phyloP scores from a whole-genome alignment of 2,329 filamentous ascomycete genomes.

The Talaromyces sp. region DNA sequence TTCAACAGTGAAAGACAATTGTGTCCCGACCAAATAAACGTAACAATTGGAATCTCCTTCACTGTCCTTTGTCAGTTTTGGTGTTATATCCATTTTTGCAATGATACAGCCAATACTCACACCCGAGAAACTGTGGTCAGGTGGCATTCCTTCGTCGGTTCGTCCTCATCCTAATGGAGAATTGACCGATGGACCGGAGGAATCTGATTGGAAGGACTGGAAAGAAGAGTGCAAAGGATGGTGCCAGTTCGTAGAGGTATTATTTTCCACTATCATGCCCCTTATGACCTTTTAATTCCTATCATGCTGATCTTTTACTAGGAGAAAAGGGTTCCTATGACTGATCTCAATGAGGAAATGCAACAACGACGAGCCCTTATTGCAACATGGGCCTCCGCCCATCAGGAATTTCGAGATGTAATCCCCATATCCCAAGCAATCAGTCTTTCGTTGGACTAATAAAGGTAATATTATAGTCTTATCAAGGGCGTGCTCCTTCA shows the following conservation, averaged over 20 bases:
- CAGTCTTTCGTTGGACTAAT: too few species aligned
- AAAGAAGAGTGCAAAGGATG: not conserved
- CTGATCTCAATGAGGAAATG: not conserved
- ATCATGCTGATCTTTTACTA: not conserved
- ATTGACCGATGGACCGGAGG: not conserved
- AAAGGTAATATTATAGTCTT: not conserved
- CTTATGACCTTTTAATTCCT: too few species aligned
- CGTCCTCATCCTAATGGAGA: not conserved
- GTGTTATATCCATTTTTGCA: too few species aligned
- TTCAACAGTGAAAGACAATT: too few species aligned
- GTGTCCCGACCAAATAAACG: too few species aligned
- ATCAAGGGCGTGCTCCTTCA: not conserved
- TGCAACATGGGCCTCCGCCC: not conserved
- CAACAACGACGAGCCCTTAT: not conserved
- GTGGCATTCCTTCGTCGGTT: not conserved
- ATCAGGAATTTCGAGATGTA: slow-evolving; percentile 3
- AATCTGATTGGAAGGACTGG: not conserved
- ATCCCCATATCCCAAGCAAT: not conserved
- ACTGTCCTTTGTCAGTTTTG: too few species aligned
- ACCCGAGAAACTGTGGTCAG: not conserved
- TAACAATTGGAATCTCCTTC: too few species aligned
- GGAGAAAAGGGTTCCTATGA: not conserved
- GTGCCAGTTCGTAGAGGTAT: not conserved
- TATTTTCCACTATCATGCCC: too few species aligned
- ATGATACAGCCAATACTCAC: not conserved